phyloP scores from a whole-genome alignment of 768 basidiomycete genomes.

The Leccinum olivaceopallidum region DNA sequence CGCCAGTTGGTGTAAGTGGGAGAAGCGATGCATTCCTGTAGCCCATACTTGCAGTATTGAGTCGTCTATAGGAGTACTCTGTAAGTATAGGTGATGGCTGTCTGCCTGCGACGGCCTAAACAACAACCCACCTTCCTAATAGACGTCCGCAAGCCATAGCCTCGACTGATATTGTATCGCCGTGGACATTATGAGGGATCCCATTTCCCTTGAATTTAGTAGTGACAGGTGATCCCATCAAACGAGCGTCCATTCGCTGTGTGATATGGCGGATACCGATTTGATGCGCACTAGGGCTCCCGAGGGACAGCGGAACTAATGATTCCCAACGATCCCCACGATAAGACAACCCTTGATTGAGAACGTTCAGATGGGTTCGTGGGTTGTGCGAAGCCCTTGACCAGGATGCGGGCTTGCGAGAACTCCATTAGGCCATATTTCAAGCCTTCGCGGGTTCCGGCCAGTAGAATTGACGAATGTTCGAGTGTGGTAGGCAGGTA shows the following conservation, averaged over 20 bases:
- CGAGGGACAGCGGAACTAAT: neutral
- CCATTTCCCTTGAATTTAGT: constrained; percentile 1
- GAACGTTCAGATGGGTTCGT: neutral
- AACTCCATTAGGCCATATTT: neutral
- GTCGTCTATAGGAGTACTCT: neutral
- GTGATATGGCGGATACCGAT: constrained; percentile 2
- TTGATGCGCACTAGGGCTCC: constrained; percentile 4
- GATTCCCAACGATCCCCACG: constrained; percentile 9
- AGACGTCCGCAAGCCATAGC: constrained; percentile 18
- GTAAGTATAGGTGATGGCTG: neutral
- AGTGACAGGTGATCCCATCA: constrained; percentile 2
- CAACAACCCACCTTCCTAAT: constrained; percentile 6
- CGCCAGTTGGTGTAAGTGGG: neutral
- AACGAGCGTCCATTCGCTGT: constrained; percentile 4
- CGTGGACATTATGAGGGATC: constrained; percentile 1
- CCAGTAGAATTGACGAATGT: constrained; percentile 6
- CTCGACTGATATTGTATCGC: constrained; percentile 14
- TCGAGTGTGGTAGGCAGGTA: neutral
- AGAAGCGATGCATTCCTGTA: neutral
- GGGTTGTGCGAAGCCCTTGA: constrained; percentile 7
- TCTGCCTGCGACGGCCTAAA: neutral
- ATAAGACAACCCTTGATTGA: constrained; percentile 15
- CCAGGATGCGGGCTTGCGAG: constrained; percentile 4
- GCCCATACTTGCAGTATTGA: neutral
- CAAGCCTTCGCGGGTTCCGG: neutral